phyloP scores from a whole-genome alignment of 139 green algal species.

The Chlamydomonas asymmetrica region DNA sequence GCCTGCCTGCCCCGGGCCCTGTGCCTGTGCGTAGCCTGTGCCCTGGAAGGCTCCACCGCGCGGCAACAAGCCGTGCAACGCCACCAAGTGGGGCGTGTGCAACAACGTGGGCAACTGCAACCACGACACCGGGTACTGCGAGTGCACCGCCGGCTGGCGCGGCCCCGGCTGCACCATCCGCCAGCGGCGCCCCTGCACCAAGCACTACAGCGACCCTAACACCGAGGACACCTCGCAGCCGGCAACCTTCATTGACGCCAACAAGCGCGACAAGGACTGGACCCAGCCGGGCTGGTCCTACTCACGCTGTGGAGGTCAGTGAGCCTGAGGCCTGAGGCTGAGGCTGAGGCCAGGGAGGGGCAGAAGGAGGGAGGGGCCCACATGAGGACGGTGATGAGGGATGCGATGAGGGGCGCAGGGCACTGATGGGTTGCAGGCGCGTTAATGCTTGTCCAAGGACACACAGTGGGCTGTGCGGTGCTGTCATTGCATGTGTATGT shows the following conservation, averaged over 20 bases:
- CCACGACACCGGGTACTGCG: conserved; percentile 42
- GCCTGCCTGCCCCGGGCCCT: no score
- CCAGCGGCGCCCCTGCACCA: conserved; percentile 51
- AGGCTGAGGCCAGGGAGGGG: no score
- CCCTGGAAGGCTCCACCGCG: conserved; percentile 21
- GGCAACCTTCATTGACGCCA: conserved; percentile 18
- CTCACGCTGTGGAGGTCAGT: conserved; percentile 13
- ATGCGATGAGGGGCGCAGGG: no score
- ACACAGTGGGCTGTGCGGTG: no score
- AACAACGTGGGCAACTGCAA: conserved; percentile 48
- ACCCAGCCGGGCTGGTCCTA: background rate
- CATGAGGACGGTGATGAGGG: no score
- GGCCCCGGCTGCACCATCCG: conserved; percentile 36
- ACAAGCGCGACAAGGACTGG: conserved; percentile 33
- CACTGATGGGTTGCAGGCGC: no score
- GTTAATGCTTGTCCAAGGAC: no score
- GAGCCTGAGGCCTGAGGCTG: no score
- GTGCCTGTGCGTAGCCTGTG: conserved; percentile 22
- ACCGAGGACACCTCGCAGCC: background rate
- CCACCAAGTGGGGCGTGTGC: no score
- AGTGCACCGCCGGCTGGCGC: conserved; percentile 38
- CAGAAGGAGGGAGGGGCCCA: no score
- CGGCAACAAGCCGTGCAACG: conserved; percentile 23
- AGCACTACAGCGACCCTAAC: conserved; percentile 12
- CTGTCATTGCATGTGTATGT: no score